phyloP scores from a whole-genome alignment of 2,329 filamentous ascomycete genomes.

The Aspergillus fijiensis region DNA sequence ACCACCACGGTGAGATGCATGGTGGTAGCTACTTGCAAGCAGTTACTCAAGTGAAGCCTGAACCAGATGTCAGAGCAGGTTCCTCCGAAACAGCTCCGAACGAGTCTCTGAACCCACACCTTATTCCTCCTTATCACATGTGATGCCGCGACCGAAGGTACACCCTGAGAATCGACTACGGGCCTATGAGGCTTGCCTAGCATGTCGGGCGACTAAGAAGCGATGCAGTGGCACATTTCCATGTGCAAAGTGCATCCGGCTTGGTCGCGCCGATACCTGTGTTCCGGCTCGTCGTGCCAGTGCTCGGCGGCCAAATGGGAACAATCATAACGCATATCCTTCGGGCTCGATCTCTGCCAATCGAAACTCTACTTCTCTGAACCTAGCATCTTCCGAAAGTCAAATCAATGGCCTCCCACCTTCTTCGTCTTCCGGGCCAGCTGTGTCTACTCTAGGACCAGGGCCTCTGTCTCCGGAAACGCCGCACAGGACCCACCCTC shows the following conservation, averaged over 20 bases:
- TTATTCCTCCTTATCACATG: neutral
- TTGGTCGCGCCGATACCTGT: slow-evolving; percentile 44
- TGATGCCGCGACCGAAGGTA: slow-evolving; percentile 56
- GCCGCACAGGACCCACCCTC: slow-evolving; percentile 31
- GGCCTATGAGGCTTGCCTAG: slow-evolving; percentile 50
- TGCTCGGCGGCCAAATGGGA: neutral
- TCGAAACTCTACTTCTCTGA: neutral
- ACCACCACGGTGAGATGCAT: neutral
- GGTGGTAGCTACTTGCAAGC: neutral
- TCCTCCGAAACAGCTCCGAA: neutral
- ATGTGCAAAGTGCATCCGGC: slow-evolving; percentile 49
- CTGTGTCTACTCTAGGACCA: slow-evolving; percentile 1
- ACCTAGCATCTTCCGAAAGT: neutral
- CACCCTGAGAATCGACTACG: slow-evolving; percentile 51
- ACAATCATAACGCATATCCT: neutral
- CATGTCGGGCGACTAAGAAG: slow-evolving; percentile 53
- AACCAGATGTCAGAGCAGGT: neutral
- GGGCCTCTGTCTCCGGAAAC: slow-evolving; percentile 30
- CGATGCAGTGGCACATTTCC: slow-evolving; percentile 52
- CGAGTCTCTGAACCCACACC: neutral
- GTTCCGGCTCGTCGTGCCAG: slow-evolving; percentile 22
- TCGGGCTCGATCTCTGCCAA: neutral
- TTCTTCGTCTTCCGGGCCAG: neutral
- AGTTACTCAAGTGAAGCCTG: too few relatives aligned
- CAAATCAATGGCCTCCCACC: slow-evolving; percentile 15